Conservation (phyloP, 2,329 filamentous ascomycete species). For the Trichoderma aggressivum region DNA sequence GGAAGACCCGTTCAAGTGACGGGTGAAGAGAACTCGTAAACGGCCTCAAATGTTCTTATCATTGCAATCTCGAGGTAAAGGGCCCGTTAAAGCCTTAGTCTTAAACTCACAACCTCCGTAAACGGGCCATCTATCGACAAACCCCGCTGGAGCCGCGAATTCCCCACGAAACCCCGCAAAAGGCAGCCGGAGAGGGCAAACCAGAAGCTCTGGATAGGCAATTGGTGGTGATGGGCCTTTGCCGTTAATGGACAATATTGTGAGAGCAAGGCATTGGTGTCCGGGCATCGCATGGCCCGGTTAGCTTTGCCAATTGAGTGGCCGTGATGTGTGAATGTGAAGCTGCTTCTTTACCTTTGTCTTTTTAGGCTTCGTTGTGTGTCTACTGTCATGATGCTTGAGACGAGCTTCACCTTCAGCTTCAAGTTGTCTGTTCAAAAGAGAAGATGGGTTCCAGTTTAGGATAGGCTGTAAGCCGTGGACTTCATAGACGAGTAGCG, state of each 20-base stretch:
- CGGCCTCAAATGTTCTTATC: neutral
- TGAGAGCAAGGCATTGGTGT: neutral
- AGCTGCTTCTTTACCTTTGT: neutral
- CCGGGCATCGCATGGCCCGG: neutral
- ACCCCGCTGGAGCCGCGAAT: neutral
- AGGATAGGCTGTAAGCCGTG: neutral
- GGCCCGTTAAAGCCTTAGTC: neutral
- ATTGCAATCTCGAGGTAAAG: neutral
- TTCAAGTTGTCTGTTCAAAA: neutral
- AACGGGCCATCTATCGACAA: neutral
- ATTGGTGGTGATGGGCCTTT: neutral
- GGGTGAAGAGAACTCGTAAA: too few relatives aligned
- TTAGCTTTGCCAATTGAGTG: neutral
- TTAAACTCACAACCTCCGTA: neutral
- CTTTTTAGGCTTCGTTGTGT: neutral
- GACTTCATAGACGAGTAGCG: neutral
- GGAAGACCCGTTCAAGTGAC: too few relatives aligned
- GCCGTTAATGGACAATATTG: conserved; percentile 10
- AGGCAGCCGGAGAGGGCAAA: neutral
- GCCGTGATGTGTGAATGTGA: neutral
- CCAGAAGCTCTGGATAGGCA: neutral
- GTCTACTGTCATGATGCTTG: neutral
- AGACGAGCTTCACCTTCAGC: neutral
- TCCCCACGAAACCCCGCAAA: conserved; percentile 18
- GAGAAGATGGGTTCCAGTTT: neutral